A percentile compares a stretch with the other conserved stretches of the same genome.
Evolutionary conservation across 164 flowering plant genomes (phyloP).

Genomic region (Stephania japonica): DNA sequence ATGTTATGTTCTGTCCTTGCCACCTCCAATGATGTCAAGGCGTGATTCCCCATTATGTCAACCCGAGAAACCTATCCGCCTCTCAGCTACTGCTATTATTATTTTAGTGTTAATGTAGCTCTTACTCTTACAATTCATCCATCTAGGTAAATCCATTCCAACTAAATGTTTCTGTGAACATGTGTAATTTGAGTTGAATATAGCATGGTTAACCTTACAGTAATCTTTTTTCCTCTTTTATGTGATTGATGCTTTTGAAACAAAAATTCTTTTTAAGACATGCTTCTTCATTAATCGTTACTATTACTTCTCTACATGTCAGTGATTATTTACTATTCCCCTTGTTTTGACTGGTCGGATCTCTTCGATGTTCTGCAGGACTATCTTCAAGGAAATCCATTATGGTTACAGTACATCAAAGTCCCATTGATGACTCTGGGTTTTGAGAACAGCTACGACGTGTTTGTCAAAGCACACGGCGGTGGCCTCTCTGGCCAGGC

Average conservation of each 20-base stretch:
- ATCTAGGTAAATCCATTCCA: background rate
- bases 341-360: background rate
- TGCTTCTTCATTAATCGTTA: too few species aligned
- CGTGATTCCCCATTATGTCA: too few species aligned
- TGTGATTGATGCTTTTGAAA: background rate
- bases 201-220: background rate
- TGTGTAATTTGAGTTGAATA: too few species aligned
- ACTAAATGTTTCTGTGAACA: background rate
- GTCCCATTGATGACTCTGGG: constrained; percentile 69
- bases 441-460: constrained; percentile 72
- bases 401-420: constrained; percentile 82
- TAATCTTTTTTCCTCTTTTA: background rate
- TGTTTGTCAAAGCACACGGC: constrained; percentile 94
- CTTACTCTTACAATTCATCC: background rate
- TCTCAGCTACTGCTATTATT: too few species aligned
- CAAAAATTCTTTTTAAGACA: too few species aligned
- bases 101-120: too few species aligned
- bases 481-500: constrained; percentile 98
- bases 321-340: background rate
- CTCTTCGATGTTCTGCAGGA: constrained; percentile 49
- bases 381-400: constrained; percentile 92
- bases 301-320: too few species aligned
- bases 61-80: too few species aligned
- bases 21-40: too few species aligned
- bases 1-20: too few species aligned